Percentiles rank a stretch among this genome's conserved stretches.
Evolutionary conservation across 352 stramenopile genomes (phyloP).

Genomic region (Poterioochromonas sp.): DNA sequence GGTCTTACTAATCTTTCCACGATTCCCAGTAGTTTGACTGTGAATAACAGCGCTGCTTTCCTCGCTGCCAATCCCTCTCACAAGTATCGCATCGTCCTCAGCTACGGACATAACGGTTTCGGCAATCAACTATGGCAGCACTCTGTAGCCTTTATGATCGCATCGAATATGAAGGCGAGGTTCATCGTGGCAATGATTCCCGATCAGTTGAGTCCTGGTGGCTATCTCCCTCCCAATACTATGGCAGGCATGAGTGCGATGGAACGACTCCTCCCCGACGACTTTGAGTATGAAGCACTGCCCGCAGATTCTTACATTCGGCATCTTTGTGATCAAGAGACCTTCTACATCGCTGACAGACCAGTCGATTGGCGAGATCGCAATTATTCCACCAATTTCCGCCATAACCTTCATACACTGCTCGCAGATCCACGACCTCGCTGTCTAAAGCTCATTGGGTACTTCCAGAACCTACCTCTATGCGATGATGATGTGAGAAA

Average conservation of each 20-base stretch:
- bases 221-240: conserved; percentile 9
- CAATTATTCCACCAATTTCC: conserved; percentile 6
- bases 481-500: neutral
- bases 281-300: neutral
- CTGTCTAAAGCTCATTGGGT: neutral
- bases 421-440: neutral
- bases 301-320: neutral
- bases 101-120: conserved; percentile 19
- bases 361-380: neutral
- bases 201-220: neutral
- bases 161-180: neutral
- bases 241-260: neutral
- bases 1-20: neutral
- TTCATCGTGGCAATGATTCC: neutral
- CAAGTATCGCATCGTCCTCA: neutral
- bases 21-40: neutral
- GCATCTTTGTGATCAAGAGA: neutral
- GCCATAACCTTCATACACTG: neutral
- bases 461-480: conserved; percentile 17
- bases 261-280: neutral
- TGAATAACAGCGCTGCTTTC: no score
- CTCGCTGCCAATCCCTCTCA: neutral
- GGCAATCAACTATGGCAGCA: conserved; percentile 23
- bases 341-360: conserved; percentile 6
- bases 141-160: conserved; percentile 23